phyloP scores from a whole-genome alignment of 208 protist genomes.

The Naegleria gruberi region DNA sequence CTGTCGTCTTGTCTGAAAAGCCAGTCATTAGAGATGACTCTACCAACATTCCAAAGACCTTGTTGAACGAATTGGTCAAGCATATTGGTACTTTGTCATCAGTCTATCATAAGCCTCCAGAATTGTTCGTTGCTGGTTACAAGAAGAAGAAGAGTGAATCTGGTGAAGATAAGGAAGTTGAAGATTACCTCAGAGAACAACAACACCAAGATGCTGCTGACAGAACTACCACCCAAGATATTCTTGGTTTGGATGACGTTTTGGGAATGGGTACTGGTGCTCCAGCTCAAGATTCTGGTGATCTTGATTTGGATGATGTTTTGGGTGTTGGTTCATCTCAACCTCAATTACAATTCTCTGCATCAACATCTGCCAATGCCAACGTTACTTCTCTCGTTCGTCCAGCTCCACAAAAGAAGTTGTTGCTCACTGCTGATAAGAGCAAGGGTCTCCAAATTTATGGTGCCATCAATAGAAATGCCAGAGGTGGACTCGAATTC shows the following conservation, averaged over 20 bases:
- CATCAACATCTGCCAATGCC: background rate
- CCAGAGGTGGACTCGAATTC: background rate
- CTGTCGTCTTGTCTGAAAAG: constrained; percentile 74
- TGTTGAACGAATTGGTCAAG: constrained; percentile 73
- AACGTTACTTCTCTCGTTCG: background rate
- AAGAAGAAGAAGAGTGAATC: constrained; percentile 37
- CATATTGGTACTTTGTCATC: constrained; percentile 81
- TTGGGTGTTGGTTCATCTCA: background rate
- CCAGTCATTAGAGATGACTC: constrained; percentile 80
- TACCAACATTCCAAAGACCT: constrained; percentile 74
- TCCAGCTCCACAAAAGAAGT: constrained; percentile 32
- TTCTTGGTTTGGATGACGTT: background rate
- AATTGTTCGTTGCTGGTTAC: constrained; percentile 80
- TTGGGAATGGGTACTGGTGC: background rate
- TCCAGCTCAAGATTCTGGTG: background rate
- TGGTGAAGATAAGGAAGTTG: constrained; percentile 59
- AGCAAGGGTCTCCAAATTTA: constrained; percentile 40
- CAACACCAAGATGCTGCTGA: background rate
- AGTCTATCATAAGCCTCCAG: constrained; percentile 88
- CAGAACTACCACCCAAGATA: constrained; percentile 15
- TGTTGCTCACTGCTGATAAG: constrained; percentile 41
- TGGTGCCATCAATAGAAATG: constrained; percentile 30
- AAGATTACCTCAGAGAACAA: constrained; percentile 39
- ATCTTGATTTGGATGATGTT: constrained; percentile 20
- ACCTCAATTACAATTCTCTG: background rate